These are phyloP conservation scores for Aurifilum marmelostoma DNA, from an alignment of 2,329 filamentous ascomycete genomes.

Conservation along the genomic window DNA sequence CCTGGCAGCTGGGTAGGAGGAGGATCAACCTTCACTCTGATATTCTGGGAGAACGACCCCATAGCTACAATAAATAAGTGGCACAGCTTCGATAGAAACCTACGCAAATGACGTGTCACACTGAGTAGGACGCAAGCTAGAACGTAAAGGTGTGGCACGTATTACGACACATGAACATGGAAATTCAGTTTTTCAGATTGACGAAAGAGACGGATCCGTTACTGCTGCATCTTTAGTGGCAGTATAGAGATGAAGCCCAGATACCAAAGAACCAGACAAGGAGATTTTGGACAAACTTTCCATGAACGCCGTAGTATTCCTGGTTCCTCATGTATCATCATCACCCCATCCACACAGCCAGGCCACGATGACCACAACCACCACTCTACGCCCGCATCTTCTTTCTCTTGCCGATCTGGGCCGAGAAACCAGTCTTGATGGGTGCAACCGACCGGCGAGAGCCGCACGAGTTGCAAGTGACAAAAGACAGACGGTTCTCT, in stretches of 20 bases:
- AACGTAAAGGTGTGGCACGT: neutral
- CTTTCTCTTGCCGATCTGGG: conserved; percentile 97
- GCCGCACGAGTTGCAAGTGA: conserved; percentile 90
- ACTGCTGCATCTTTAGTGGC: neutral
- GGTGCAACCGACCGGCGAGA: conserved; percentile 87
- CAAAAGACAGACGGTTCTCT: conserved; percentile 98
- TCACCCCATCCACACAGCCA: conserved; percentile 8
- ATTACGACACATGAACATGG: neutral
- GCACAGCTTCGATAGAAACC: too few relatives aligned
- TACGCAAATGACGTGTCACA: neutral
- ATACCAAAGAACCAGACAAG: conserved; percentile 1
- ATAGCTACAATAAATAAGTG: neutral
- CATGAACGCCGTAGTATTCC: conserved; percentile 10
- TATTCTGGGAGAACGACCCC: neutral
- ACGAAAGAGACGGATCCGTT: neutral
- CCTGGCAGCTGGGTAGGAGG: too few relatives aligned
- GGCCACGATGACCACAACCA: conserved; percentile 14
- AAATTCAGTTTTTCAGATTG: neutral
- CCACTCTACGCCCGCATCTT: conserved; percentile 78
- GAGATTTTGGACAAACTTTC: neutral
- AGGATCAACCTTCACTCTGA: too few relatives aligned
- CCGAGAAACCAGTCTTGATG: conserved; percentile 99
- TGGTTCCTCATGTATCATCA: conserved; percentile 21
- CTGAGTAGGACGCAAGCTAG: neutral
- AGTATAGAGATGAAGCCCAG: neutral